These are phyloP conservation scores for Helicostylum pulchrum DNA, from an alignment of 192 early-diverging fungal species.

Conservation along the genomic window DNA sequence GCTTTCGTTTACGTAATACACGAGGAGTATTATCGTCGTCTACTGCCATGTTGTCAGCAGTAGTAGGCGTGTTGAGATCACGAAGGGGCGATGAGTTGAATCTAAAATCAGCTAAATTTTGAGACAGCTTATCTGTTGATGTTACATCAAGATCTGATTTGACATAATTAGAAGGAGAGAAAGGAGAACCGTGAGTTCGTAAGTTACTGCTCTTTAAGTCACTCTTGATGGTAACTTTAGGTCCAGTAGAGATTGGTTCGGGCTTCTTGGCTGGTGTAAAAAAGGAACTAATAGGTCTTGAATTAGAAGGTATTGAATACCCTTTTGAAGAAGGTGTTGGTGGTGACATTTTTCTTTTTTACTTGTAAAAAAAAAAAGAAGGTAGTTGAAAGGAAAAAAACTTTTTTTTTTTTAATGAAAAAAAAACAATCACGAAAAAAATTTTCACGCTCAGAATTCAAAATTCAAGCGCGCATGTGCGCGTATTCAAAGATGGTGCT, in stretches of 20 bases:
- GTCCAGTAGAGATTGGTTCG: background rate
- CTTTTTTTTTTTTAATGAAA: background rate
- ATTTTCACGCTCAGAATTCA: background rate
- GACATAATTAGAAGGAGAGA: background rate
- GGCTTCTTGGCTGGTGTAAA: no score
- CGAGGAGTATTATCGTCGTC: background rate
- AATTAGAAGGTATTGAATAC: no score
- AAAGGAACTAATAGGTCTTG: no score
- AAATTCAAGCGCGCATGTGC: no score
- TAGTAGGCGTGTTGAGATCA: background rate
- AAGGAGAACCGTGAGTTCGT: background rate
- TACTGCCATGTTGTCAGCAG: background rate
- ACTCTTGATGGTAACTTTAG: slow-evolving; percentile 8
- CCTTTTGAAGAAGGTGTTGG: background rate
- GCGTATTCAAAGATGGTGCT: no score
- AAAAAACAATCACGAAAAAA: background rate
- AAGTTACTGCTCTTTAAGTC: background rate
- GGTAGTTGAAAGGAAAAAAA: background rate
- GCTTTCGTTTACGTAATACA: background rate
- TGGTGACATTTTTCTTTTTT: background rate
- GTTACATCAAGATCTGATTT: background rate
- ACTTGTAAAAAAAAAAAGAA: background rate
- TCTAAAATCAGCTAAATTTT: background rate
- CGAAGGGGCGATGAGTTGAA: background rate
- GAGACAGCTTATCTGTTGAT: background rate